Evolutionary conservation across 2,329 filamentous ascomycete species (phyloP).

Genomic region (Neonectria ditissima): DNA sequence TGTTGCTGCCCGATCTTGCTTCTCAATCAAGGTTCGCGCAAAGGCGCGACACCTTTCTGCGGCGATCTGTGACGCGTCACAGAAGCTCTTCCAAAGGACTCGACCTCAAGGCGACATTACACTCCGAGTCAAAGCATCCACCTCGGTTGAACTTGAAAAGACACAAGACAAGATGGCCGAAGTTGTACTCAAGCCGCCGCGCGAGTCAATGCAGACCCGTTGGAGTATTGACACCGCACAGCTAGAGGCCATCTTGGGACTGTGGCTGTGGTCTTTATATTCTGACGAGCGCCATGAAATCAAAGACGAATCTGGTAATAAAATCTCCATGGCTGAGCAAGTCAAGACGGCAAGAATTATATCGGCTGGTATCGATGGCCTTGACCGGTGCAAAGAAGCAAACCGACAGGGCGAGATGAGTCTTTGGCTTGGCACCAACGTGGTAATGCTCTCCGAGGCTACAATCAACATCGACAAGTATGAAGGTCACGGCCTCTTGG

Average conservation of each 20-base stretch:
- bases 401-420: no score
- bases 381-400: not conserved
- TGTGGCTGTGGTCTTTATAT: slow-evolving; percentile 32
- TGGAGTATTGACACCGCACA: slow-evolving; percentile 29
- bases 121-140: not conserved
- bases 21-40: slow-evolving; percentile 16
- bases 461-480: no score
- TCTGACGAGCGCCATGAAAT: not conserved
- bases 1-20: not conserved
- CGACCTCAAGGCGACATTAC: not conserved
- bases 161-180: not conserved
- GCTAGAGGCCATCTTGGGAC: slow-evolving; percentile 33
- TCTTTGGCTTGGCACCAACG: no score
- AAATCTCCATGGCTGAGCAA: not conserved
- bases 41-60: slow-evolving; percentile 15
- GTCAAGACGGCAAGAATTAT: slow-evolving; percentile 8
- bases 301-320: not conserved
- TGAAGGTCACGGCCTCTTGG: no score
- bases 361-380: slow-evolving; percentile 6
- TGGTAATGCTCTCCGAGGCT: no score
- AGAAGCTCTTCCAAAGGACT: not conserved
- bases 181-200: not conserved
- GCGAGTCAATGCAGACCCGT: not conserved
- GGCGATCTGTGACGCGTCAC: not conserved
- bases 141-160: not conserved